A percentile compares a stretch with the other conserved stretches of the same genome.
These are phyloP conservation scores for Coemansia sp. DNA, from an alignment of 192 early-diverging fungal species.

Conservation along the genomic window DNA sequence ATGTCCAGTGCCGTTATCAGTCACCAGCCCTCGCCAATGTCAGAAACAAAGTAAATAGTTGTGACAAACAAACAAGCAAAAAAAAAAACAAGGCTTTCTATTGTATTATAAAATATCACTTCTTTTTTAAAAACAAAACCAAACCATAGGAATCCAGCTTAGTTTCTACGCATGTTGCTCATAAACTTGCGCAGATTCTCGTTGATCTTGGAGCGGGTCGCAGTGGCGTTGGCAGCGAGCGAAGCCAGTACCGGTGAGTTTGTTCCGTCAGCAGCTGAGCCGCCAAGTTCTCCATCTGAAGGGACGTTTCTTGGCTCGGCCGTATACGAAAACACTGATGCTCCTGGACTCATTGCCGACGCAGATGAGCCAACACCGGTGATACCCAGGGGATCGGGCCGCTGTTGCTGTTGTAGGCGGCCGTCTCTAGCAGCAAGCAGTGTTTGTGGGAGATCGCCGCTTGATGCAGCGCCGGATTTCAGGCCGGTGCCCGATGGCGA, in stretches of 20 bases:
- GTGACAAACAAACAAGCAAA: conserved; percentile 5
- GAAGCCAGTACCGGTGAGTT: conserved; percentile 38
- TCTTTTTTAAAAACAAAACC: neutral
- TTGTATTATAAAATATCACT: conserved; percentile 1
- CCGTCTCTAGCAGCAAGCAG: conserved; percentile 1
- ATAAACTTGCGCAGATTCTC: conserved; percentile 56
- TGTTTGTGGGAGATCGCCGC: neutral
- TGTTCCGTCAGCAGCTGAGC: conserved; percentile 3
- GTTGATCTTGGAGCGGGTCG: conserved; percentile 46
- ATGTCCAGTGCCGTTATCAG: conserved; percentile 8
- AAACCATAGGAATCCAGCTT: neutral
- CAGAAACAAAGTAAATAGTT: conserved; percentile 19
- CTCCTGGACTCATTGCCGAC: neutral
- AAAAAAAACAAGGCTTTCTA: conserved; percentile 1
- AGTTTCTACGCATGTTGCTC: conserved; percentile 49
- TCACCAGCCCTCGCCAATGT: conserved; percentile 19
- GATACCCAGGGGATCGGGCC: conserved; percentile 19
- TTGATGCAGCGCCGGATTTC: neutral
- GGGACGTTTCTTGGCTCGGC: neutral
- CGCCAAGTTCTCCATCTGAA: neutral
- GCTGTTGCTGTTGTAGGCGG: neutral
- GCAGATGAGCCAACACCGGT: conserved; percentile 6
- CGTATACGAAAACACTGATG: neutral
- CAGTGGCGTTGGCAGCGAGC: conserved; percentile 46
- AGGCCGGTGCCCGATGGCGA: neutral